Conservation (phyloP, 352 stramenopile species). For the Hyaloperonospora brassicae region DNA sequence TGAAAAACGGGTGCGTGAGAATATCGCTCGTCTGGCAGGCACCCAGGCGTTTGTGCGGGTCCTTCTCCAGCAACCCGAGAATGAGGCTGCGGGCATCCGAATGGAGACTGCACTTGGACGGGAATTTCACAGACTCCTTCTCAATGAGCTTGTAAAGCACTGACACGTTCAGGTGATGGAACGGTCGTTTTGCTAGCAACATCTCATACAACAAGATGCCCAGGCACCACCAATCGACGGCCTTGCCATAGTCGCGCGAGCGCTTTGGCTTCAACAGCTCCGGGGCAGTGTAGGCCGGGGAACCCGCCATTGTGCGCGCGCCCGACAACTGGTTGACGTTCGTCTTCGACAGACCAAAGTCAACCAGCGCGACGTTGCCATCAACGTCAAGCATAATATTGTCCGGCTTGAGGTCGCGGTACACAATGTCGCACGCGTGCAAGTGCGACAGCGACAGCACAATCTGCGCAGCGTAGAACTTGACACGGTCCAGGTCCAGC, state of each 20-base stretch:
- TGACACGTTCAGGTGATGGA: slow-evolving; percentile 87
- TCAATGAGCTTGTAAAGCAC: slow-evolving; percentile 89
- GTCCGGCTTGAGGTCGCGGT: slow-evolving; percentile 93
- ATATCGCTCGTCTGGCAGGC: slow-evolving; percentile 79
- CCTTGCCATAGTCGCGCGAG: slow-evolving; percentile 80
- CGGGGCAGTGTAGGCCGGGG: slow-evolving; percentile 71
- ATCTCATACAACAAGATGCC: slow-evolving; percentile 90
- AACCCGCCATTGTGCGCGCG: slow-evolving; percentile 80
- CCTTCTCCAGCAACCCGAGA: slow-evolving; percentile 71
- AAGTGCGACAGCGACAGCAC: slow-evolving; percentile 86
- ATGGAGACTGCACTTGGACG: slow-evolving; percentile 57
- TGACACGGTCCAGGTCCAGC: slow-evolving; percentile 66
- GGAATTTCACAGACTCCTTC: slow-evolving; percentile 83
- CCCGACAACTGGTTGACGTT: slow-evolving; percentile 81
- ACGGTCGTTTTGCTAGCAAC: slow-evolving; percentile 85
- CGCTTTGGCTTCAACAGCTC: slow-evolving; percentile 80
- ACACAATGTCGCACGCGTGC: slow-evolving; percentile 91
- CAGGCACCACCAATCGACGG: slow-evolving; percentile 83
- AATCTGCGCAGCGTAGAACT: slow-evolving; percentile 91
- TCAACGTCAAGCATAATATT: slow-evolving; percentile 93
- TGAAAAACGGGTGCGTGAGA: slow-evolving; percentile 79
- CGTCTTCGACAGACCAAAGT: slow-evolving; percentile 92
- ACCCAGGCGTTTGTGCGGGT: slow-evolving; percentile 73
- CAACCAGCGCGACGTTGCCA: slow-evolving; percentile 90
- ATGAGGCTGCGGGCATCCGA: slow-evolving; percentile 68